Evolutionary conservation across 257 asterid species (phyloP).

Genomic region (Solanum chmielewskii): DNA sequence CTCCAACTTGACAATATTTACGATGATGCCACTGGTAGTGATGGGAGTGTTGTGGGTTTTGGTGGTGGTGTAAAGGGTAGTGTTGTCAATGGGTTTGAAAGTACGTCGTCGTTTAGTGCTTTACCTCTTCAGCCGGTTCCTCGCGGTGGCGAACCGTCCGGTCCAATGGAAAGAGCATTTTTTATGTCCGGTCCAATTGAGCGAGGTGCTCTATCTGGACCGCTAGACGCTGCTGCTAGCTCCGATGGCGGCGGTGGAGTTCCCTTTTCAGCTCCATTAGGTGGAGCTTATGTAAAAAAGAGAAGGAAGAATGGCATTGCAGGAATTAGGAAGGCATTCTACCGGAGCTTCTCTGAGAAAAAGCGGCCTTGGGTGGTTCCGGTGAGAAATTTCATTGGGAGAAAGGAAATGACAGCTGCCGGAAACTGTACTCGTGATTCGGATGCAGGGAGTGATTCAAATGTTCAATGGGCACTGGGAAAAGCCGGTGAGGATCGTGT

Average conservation of each 20-base stretch:
- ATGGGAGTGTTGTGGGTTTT: neutral
- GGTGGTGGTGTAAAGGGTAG: constrained; percentile 8
- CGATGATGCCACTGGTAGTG: constrained; percentile 2
- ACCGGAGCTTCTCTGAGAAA: neutral
- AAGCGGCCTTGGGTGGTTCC: constrained; percentile 6
- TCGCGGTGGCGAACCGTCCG: neutral
- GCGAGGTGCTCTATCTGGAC: constrained; percentile 15
- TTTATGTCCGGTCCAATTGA: constrained; percentile 16
- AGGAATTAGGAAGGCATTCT: neutral
- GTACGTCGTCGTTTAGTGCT: constrained; percentile 8
- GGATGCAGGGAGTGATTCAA: neutral
- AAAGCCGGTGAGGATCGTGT: constrained; percentile 19
- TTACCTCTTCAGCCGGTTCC: constrained; percentile 7
- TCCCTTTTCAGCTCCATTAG: constrained; percentile 8
- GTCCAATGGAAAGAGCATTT: constrained; percentile 3
- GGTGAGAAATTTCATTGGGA: neutral
- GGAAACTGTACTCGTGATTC: neutral
- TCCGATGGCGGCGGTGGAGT: neutral
- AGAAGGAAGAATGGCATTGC: constrained; percentile 1
- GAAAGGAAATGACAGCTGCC: neutral
- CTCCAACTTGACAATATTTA: constrained; percentile 5
- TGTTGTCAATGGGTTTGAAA: constrained; percentile 12
- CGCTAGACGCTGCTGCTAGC: neutral
- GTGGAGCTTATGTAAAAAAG: neutral
- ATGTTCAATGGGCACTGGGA: constrained; percentile 18